Base-by-base conservation (phyloP, 345 rosid genomes). In the Citrus mangshanensis region DNA sequence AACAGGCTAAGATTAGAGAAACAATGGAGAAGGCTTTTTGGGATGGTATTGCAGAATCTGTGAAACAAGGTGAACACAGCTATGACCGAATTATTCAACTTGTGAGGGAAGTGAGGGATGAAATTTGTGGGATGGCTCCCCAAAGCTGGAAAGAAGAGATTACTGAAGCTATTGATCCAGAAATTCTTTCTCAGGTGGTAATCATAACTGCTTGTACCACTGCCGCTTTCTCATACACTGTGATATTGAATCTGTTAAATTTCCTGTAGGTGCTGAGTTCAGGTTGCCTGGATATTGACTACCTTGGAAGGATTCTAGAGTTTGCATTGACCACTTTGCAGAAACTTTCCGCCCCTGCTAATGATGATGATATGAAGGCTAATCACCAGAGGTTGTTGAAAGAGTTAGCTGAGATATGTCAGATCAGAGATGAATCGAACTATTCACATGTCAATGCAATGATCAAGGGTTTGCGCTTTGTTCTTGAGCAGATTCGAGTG, bases 11-110 rank as follows among this genome's bases (percentile, higher is more conserved):
- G 87, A 82, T 94, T 79, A 90, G 88, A 84, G 88, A 89, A 81
- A 88, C 91, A 35, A 91, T 96, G 94, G 97, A 93, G 86, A 85
- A 82, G 69, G 98, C 95, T 77, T 96, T 96, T 84, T 96, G 99
- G 99, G 98, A 96, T 62, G 82, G 85, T 70, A 75, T 94, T 37
- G 80, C 85, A 82, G 95, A 96, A 77, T 90, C 99, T 7, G 70
- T 94, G 28, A 88, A 85, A 85, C 83, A 78, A 75, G 91, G 85
- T 60, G 82, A 84, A n/a, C 93, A 95, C 56, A 84, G 89, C 67
- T 91, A 89, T 85, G 90, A 88, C 49, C 77, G 93, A 72, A 87
- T 91, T 75, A 70, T 91, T 78, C 86, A 90, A 74, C 97, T 96
- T 68, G 86, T 91, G 93, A 86, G 80, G 82, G 99, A 96, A 85